Evolutionary conservation across 768 basidiomycete species (phyloP).

Genomic region (Rubroboletus pulcherrimus): DNA sequence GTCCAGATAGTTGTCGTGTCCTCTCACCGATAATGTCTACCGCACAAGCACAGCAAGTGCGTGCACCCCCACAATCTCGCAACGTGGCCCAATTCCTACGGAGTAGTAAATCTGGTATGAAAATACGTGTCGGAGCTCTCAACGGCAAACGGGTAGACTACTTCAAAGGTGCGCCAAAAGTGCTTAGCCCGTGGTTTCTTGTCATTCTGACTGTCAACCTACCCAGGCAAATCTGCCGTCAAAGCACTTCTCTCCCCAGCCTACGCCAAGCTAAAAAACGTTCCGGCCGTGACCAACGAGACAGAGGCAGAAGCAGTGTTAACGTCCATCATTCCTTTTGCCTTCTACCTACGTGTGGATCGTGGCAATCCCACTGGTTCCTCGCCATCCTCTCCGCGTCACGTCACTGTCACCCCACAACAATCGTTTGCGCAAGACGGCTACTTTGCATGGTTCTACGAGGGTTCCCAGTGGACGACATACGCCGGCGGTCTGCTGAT

Average conservation of each 20-base stretch:
- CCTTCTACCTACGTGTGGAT: slow-evolving; percentile 92
- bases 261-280: slow-evolving; percentile 84
- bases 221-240: slow-evolving; percentile 82
- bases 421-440: slow-evolving; percentile 74
- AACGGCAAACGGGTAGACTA: slow-evolving; percentile 96
- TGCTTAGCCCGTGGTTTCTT: neutral
- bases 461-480: slow-evolving; percentile 89
- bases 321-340: slow-evolving; percentile 67
- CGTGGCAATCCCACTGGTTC: slow-evolving; percentile 52
- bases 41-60: slow-evolving; percentile 65
- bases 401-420: slow-evolving; percentile 65
- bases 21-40: slow-evolving; percentile 31
- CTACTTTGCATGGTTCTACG: slow-evolving; percentile 97
- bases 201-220: neutral
- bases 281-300: slow-evolving; percentile 70
- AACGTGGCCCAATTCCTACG: slow-evolving; percentile 86
- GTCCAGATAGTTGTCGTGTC: neutral
- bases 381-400: slow-evolving; percentile 70
- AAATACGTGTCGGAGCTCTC: slow-evolving; percentile 83
- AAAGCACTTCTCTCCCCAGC: slow-evolving; percentile 90
- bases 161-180: slow-evolving; percentile 76
- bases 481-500: slow-evolving; percentile 87
- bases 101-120: slow-evolving; percentile 81
- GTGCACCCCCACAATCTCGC: slow-evolving; percentile 75
- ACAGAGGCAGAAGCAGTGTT: slow-evolving; percentile 69